Evolutionary conservation across 192 early-diverging fungal genomes (phyloP), one percentile per base, ranked within the genome.

Genomic region (Linnemannia schmuckeri): DNA sequence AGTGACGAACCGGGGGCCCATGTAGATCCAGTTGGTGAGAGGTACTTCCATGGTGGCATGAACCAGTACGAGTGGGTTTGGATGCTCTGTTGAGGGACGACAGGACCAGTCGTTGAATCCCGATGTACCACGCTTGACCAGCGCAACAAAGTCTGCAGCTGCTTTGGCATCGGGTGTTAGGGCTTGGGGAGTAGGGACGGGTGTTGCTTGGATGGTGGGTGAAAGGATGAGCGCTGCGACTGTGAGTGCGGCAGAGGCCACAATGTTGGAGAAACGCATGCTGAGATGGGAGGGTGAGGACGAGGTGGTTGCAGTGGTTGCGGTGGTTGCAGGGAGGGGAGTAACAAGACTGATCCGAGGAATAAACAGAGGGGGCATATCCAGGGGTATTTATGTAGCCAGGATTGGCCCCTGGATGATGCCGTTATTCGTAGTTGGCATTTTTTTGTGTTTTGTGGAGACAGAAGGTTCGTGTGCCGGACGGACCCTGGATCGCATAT

Each of bases 51-150:
- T 41, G 12, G 42, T n/a, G 1, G 12, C 38, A 24, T 72, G 71
- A 8, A 72, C 71, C 8, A 72, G 44, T 0, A 72, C 38, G 0
- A 72, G 71, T 4, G 71, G 41, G n/a, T 72, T 27, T n/a, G 71
- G 71, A 15, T 72, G 38, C 0, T 20, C 41, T n/a, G 0, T 5
- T 0, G 41, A 46, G 71, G 71, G 71, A 17, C 40, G 33, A 24
- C 71, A 72, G 15, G 38, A 41, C 71, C 71, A 72, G 42, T 72
- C 42, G 12, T 72, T 72, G 71, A 72, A 27, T 0, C 68, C 68
- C 22, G 68, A 15, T 17, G 38, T 70, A 13, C 35, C 68, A 0
- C 68, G 33, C 27, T 37, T 55, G 22, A 55, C 54, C 18, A 55
- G 22, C 4, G 20, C 20, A 1, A 24, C 20, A 55, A 55, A 55